These are phyloP conservation scores for Ogataea ramenticola DNA, from an alignment of 805 yeast species.

Conservation along the genomic window DNA sequence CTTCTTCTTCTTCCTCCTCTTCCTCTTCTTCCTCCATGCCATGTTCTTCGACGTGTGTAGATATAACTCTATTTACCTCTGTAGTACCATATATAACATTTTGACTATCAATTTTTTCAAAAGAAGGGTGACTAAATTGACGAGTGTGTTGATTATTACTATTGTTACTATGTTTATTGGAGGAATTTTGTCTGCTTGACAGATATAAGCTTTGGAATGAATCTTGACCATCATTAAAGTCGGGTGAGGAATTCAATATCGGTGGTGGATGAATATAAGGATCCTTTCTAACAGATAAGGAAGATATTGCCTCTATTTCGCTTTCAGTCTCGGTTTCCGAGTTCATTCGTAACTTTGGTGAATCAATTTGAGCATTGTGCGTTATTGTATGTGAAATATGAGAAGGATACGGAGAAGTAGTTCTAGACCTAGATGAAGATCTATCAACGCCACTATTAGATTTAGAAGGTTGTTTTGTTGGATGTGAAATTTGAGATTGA, in stretches of 20 bases:
- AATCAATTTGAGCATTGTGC: too few relatives aligned
- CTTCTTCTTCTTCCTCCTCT: slow-evolving; percentile 21
- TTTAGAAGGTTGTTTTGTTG: slow-evolving; percentile 27
- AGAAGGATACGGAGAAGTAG: too few relatives aligned
- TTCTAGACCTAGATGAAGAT: too few relatives aligned
- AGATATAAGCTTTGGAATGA: background rate
- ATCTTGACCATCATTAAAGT: background rate
- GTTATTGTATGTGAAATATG: too few relatives aligned
- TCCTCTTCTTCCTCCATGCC: slow-evolving; percentile 7
- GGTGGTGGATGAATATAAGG: slow-evolving; percentile 15
- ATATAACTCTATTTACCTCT: background rate
- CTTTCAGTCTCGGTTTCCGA: too few relatives aligned
- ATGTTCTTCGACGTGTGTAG: too few relatives aligned
- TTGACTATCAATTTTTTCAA: slow-evolving; percentile 9
- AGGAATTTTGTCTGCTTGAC: background rate
- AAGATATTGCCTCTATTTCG: background rate
- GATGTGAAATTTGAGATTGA: slow-evolving; percentile 91
- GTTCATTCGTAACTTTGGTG: too few relatives aligned
- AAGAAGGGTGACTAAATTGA: slow-evolving; percentile 2
- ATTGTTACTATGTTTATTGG: background rate
- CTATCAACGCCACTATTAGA: background rate
- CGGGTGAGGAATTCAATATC: slow-evolving; percentile 11
- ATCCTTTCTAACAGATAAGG: slow-evolving; percentile 9
- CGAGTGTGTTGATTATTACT: too few relatives aligned
- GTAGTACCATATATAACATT: slow-evolving; percentile 13